Evolutionary conservation across 1,139 yeast genomes (phyloP).

Genomic region (Meyerozyma carpophila): DNA sequence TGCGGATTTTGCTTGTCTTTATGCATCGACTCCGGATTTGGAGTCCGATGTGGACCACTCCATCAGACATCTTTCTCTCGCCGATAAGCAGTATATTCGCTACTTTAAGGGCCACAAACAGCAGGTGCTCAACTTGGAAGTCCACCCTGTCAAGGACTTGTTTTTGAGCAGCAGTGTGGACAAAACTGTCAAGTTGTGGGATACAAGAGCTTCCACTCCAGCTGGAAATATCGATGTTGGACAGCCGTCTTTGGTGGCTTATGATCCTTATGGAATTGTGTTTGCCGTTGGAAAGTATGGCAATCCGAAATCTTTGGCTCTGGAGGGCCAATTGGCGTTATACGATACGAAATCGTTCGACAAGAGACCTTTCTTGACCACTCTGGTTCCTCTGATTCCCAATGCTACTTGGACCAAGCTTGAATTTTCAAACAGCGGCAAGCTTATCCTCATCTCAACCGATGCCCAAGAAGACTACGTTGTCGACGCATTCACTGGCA

Average conservation of each 20-base stretch:
- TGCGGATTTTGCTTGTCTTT: conserved; percentile 64
- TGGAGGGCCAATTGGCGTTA: conserved; percentile 44
- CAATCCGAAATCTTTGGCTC: conserved; percentile 7
- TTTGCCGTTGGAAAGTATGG: conserved; percentile 61
- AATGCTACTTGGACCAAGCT: conserved; percentile 54
- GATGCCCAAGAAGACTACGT: conserved; percentile 49
- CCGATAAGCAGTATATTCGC: conserved; percentile 73
- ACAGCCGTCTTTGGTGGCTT: conserved; percentile 54
- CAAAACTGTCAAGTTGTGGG: conserved; percentile 84
- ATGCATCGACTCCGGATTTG: conserved; percentile 63
- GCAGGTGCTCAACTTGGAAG: conserved; percentile 65
- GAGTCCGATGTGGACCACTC: conserved; percentile 54
- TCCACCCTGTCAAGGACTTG: conserved; percentile 66
- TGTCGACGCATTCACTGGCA: conserved; percentile 70
- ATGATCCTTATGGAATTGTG: conserved; percentile 80
- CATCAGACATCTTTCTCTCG: conserved; percentile 67
- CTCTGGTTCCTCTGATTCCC: conserved; percentile 21
- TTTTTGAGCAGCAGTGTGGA: conserved; percentile 72
- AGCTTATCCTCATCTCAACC: conserved; percentile 63
- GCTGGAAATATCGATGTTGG: conserved; percentile 60
- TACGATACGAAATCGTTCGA: conserved; percentile 59
- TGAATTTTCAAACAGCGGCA: conserved; percentile 84
- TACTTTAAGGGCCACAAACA: conserved; percentile 86
- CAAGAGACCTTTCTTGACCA: conserved; percentile 46
- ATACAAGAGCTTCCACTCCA: conserved; percentile 55